Evolutionary conservation across 1,139 yeast genomes (phyloP).

Genomic region (Nakaseomyces sp.): DNA sequence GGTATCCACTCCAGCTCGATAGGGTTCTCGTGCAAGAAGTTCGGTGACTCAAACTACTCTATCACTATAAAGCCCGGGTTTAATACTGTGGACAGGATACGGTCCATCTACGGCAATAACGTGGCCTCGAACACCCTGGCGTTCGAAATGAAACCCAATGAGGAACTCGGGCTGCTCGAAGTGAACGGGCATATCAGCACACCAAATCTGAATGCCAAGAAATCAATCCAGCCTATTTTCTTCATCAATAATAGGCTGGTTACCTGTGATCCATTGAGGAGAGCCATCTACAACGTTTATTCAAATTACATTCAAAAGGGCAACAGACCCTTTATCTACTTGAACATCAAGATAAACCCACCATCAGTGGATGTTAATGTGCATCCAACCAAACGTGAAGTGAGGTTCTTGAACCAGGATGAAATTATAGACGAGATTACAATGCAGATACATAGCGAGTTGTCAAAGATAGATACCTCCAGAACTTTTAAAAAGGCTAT

Average conservation of each 20-base stretch:
- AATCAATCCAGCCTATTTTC: constrained; percentile 56
- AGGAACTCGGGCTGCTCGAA: constrained; percentile 40
- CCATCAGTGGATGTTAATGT: constrained; percentile 80
- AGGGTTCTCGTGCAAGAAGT: constrained; percentile 72
- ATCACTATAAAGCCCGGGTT: constrained; percentile 44
- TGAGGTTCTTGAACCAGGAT: constrained; percentile 74
- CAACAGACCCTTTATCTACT: constrained; percentile 65
- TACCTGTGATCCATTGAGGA: constrained; percentile 65
- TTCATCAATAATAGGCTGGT: constrained; percentile 83
- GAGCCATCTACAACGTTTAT: constrained; percentile 61
- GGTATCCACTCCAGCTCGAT: constrained; percentile 64
- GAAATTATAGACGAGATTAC: constrained; percentile 67
- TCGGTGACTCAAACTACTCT: constrained; percentile 55
- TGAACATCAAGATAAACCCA: constrained; percentile 59
- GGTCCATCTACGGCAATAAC: constrained; percentile 61
- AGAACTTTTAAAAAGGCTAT: constrained; percentile 50
- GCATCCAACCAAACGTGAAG: constrained; percentile 94
- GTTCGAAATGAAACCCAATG: constrained; percentile 32
- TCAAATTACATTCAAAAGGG: constrained; percentile 71
- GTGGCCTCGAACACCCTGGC: constrained; percentile 54
- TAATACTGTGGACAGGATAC: constrained; percentile 54
- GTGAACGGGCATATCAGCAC: constrained; percentile 60
- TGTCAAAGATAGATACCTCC: constrained; percentile 57
- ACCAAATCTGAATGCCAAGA: constrained; percentile 64
- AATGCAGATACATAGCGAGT: constrained; percentile 39